Evolutionary conservation across 208 protist genomes (phyloP).

Genomic region (Leishmania amazonensis): DNA sequence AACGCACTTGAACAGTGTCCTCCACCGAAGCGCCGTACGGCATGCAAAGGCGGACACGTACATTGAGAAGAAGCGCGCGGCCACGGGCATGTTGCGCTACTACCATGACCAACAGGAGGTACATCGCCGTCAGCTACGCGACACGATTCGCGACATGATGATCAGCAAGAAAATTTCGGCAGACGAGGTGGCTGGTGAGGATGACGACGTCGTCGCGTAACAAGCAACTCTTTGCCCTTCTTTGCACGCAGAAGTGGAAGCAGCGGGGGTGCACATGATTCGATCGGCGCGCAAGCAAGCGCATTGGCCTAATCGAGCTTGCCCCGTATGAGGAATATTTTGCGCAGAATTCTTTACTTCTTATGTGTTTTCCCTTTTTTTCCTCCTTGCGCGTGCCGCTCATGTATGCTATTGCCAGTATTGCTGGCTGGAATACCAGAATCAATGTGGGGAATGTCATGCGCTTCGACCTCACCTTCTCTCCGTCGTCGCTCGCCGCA

Average conservation of each 20-base stretch:
- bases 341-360: too few relatives aligned
- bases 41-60: conserved; percentile 9
- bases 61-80: conserved; percentile 7
- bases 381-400: background rate
- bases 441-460: background rate
- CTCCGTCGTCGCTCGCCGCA: background rate
- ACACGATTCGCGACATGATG: background rate
- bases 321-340: too few relatives aligned
- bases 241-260: background rate
- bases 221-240: background rate
- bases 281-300: background rate
- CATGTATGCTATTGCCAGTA: background rate
- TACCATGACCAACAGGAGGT: conserved; percentile 15
- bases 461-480: background rate
- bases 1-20: background rate
- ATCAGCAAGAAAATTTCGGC: conserved; percentile 1
- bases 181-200: background rate
- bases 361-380: background rate
- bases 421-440: background rate
- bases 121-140: conserved; percentile 5
- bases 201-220: background rate
- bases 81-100: conserved; percentile 1
- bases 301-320: background rate
- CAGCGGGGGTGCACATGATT: background rate
- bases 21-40: background rate